Percentiles rank a stretch among this genome's conserved stretches.
phyloP scores from a whole-genome alignment of 2,329 filamentous ascomycete genomes.

The Dryadomyces sulphureus region DNA sequence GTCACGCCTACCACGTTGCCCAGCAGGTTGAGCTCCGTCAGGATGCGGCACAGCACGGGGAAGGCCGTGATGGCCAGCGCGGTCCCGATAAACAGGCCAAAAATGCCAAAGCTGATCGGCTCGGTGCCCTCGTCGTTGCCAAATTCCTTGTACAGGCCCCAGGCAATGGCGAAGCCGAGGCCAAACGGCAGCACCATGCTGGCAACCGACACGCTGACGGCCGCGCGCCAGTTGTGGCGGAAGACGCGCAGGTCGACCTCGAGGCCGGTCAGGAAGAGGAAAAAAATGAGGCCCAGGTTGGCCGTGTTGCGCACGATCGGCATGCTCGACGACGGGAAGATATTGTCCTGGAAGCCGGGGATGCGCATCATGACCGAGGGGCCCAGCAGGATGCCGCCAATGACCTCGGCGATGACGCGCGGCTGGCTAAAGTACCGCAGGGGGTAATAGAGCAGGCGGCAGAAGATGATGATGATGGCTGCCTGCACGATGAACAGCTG shows the following conservation, averaged over 20 bases:
- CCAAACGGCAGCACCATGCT: constrained; percentile 77
- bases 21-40: constrained; percentile 80
- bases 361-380: constrained; percentile 82
- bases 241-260: constrained; percentile 75
- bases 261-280: constrained; percentile 75
- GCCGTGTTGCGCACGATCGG: constrained; percentile 63
- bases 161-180: constrained; percentile 65
- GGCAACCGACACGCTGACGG: constrained; percentile 59
- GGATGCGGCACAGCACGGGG: constrained; percentile 82
- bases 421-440: constrained; percentile 58
- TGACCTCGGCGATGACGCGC: constrained; percentile 57
- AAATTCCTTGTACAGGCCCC: constrained; percentile 67
- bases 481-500: constrained; percentile 51
- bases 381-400: constrained; percentile 66
- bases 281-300: constrained; percentile 71
- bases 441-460: constrained; percentile 56
- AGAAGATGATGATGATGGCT: constrained; percentile 60
- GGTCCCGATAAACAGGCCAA: constrained; percentile 70
- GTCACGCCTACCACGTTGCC: constrained; percentile 74
- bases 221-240: constrained; percentile 65
- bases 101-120: constrained; percentile 34
- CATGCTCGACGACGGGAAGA: constrained; percentile 65
- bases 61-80: constrained; percentile 87
- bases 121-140: constrained; percentile 24
- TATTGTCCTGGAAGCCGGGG: constrained; percentile 58